These are phyloP conservation scores for Ophiostoma sp. DNA, from an alignment of 2,329 filamentous ascomycete genomes.

Conservation along the genomic window DNA sequence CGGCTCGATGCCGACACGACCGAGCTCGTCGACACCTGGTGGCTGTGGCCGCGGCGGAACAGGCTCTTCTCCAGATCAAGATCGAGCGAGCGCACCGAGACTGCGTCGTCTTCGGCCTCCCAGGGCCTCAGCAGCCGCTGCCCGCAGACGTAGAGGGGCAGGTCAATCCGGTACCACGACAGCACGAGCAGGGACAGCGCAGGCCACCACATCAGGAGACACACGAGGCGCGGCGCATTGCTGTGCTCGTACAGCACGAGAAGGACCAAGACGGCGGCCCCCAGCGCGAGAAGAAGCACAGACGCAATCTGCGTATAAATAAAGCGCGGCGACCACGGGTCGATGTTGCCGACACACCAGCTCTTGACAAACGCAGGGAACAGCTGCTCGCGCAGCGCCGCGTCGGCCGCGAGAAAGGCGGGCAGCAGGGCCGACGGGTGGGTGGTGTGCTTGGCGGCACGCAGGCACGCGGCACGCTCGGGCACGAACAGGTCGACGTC, in stretches of 20 bases:
- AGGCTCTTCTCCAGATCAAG: conserved; percentile 20
- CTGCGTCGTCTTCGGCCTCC: conserved; percentile 31
- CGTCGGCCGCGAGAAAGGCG: conserved; percentile 37
- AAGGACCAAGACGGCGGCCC: conserved; percentile 31
- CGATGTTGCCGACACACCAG: conserved; percentile 37
- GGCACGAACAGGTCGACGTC: conserved; percentile 32
- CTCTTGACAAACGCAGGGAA: conserved; percentile 39
- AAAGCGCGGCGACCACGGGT: neutral
- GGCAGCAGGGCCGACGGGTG: conserved; percentile 42
- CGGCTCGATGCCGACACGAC: neutral
- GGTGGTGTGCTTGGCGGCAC: conserved; percentile 39
- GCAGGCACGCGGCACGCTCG: conserved; percentile 38
- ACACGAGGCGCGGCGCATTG: conserved; percentile 29
- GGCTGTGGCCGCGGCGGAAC: neutral
- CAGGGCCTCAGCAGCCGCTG: conserved; percentile 37
- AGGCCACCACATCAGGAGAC: conserved; percentile 35
- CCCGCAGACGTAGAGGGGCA: conserved; percentile 32
- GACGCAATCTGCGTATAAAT: neutral
- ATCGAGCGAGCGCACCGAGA: neutral
- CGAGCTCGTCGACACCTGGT: neutral
- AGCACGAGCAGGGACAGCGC: conserved; percentile 35
- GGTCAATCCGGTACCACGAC: conserved; percentile 22
- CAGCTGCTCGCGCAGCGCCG: conserved; percentile 34
- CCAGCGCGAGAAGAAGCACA: conserved; percentile 30
- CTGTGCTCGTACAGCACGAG: conserved; percentile 13